Evolutionary conservation across 306 rosid species (phyloP).

Genomic region (Oxytropis ochrocephala): DNA sequence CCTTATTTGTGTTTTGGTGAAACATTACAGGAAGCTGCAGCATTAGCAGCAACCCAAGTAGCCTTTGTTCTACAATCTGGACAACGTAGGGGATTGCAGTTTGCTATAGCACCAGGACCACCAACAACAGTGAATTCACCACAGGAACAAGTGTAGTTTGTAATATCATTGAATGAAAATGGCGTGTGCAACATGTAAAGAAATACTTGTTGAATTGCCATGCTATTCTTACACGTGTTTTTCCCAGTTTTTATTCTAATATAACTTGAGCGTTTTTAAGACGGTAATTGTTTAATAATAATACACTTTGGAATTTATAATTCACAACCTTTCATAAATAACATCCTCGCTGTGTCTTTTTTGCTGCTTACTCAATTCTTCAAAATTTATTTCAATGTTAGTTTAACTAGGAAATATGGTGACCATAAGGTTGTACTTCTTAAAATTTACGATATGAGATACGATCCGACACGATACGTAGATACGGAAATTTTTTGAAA

Average conservation of each 20-base stretch:
- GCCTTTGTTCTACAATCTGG: constrained; percentile 90
- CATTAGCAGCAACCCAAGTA: constrained; percentile 90
- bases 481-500: too few species aligned
- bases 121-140: constrained; percentile 34
- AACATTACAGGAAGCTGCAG: constrained; percentile 73
- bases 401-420: too few species aligned
- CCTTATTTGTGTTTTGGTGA: constrained; percentile 9
- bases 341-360: neutral
- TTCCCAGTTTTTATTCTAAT: neutral
- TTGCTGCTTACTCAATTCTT: neutral
- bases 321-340: neutral
- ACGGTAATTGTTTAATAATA: neutral
- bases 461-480: too few species aligned
- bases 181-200: constrained; percentile 18
- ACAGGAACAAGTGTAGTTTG: constrained; percentile 51
- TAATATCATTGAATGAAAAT: neutral
- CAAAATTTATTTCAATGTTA: neutral
- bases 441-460: too few species aligned
- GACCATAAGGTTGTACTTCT: too few species aligned
- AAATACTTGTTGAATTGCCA: constrained; percentile 23
- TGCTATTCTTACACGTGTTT: constrained; percentile 4
- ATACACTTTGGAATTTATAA: neutral
- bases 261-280: neutral
- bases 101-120: constrained; percentile 69
- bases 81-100: constrained; percentile 74